A percentile compares a stretch with the other conserved stretches of the same genome.
These are phyloP conservation scores for Stachybotrys elegans DNA, from an alignment of 2,329 filamentous ascomycete species.

Conservation along the genomic window DNA sequence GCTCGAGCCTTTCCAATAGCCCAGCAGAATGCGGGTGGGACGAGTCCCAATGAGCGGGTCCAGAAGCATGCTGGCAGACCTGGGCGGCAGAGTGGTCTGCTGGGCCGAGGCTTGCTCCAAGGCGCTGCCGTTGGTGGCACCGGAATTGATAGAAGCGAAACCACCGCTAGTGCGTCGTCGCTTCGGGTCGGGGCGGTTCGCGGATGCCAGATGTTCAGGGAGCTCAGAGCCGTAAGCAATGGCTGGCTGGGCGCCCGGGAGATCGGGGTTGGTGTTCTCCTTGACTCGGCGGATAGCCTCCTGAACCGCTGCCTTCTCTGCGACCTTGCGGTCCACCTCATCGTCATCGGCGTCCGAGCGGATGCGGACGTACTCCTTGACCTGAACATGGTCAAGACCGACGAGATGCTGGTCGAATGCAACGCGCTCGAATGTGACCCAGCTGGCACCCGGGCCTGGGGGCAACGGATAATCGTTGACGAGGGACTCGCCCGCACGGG, in stretches of 20 bases:
- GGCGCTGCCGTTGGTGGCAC: conserved; percentile 14
- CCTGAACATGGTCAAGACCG: conserved; percentile 48
- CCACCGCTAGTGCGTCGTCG: conserved; percentile 39
- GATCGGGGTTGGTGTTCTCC: conserved; percentile 37
- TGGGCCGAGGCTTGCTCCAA: conserved; percentile 16
- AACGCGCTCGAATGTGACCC: conserved; percentile 58
- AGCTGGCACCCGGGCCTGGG: conserved; percentile 56
- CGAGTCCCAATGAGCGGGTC: conserved; percentile 47
- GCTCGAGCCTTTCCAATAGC: conserved; percentile 53
- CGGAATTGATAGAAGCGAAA: conserved; percentile 26
- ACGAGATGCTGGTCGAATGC: conserved; percentile 54
- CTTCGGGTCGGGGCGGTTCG: conserved; percentile 36
- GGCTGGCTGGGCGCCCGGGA: conserved; percentile 31
- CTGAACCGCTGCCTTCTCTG: conserved; percentile 38
- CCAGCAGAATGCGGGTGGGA: conserved; percentile 53
- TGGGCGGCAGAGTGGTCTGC: conserved; percentile 14
- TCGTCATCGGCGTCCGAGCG: conserved; percentile 34
- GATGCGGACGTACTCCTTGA: conserved; percentile 60
- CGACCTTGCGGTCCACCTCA: conserved; percentile 30
- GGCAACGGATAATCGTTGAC: conserved; percentile 43
- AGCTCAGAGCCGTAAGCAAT: conserved; percentile 48
- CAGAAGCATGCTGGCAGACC: conserved; percentile 14
- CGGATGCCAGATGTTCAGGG: conserved; percentile 35
- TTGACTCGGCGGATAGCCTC: conserved; percentile 41
- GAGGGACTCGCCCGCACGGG: conserved; percentile 42